These are phyloP conservation scores for Phytophthora melonis DNA, from an alignment of 352 stramenopile species.

Conservation along the genomic window DNA sequence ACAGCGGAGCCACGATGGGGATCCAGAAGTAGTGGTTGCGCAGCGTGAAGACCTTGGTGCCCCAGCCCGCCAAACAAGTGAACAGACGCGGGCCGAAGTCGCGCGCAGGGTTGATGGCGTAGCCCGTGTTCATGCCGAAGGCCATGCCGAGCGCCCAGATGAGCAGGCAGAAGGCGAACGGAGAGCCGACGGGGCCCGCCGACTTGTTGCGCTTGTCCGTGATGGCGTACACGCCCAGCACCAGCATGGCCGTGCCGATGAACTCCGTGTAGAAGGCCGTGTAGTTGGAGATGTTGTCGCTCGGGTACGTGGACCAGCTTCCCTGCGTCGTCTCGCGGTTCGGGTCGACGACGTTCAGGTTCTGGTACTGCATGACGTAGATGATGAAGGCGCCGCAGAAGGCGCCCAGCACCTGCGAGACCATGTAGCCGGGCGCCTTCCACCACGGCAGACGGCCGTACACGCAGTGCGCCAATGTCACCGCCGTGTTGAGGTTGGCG, in stretches of 20 bases:
- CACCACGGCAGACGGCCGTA: constrained; percentile 52
- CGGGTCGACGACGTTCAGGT: constrained; percentile 54
- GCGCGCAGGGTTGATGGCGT: constrained; percentile 58
- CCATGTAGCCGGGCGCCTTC: constrained; percentile 53
- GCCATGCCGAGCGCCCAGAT: constrained; percentile 63
- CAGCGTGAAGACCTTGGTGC: neutral
- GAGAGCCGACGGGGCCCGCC: constrained; percentile 34
- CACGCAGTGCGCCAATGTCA: constrained; percentile 54
- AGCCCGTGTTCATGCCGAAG: constrained; percentile 50
- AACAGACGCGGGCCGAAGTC: constrained; percentile 53
- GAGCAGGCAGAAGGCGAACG: constrained; percentile 50
- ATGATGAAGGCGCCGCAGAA: constrained; percentile 51
- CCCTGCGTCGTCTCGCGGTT: constrained; percentile 45
- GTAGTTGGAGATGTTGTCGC: constrained; percentile 45
- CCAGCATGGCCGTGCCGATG: constrained; percentile 58
- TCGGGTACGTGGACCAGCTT: constrained; percentile 58
- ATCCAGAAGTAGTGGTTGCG: neutral
- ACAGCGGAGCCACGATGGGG: neutral
- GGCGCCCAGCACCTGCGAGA: constrained; percentile 50
- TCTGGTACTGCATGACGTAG: constrained; percentile 57
- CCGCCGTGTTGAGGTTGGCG: constrained; percentile 57
- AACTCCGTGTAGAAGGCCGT: constrained; percentile 68
- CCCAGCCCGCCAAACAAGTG: constrained; percentile 11
- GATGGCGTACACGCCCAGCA: constrained; percentile 59
- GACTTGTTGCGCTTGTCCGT: constrained; percentile 52